phyloP scores from a whole-genome alignment of 768 basidiomycete species.

The Cubamyces sp. region DNA sequence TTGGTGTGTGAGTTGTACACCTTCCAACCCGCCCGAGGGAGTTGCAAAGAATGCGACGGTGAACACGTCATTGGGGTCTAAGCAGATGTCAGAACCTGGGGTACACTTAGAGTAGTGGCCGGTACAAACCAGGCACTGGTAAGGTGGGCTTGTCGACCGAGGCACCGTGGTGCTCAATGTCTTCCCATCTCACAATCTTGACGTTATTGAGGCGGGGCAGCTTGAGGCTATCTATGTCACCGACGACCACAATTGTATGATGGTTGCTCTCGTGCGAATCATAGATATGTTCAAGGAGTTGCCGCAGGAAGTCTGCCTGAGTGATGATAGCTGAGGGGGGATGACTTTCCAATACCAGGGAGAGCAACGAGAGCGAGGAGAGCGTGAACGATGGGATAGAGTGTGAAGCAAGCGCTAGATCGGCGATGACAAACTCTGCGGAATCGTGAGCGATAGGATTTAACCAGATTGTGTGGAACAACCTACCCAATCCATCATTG shows the following conservation, averaged over 20 bases:
- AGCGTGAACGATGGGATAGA: slow-evolving; percentile 72
- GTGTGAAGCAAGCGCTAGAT: slow-evolving; percentile 75
- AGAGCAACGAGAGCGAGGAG: slow-evolving; percentile 61
- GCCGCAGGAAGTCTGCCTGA: slow-evolving; percentile 64
- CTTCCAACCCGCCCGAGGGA: slow-evolving; percentile 55
- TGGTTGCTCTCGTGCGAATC: slow-evolving; percentile 53
- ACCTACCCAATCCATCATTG: slow-evolving; percentile 76
- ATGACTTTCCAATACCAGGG: slow-evolving; percentile 64
- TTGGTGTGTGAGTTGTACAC: slow-evolving; percentile 75
- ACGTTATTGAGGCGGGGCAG: slow-evolving; percentile 54
- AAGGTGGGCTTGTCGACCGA: slow-evolving; percentile 50
- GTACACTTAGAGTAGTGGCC: not conserved
- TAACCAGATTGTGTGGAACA: not conserved
- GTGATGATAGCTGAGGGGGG: slow-evolving; percentile 78
- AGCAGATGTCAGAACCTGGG: slow-evolving; percentile 5
- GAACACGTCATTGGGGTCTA: slow-evolving; percentile 66
- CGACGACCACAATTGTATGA: slow-evolving; percentile 72
- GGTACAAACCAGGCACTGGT: slow-evolving; percentile 55
- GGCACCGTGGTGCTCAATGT: slow-evolving; percentile 70
- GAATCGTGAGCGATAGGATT: slow-evolving; percentile 13
- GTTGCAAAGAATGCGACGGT: slow-evolving; percentile 68
- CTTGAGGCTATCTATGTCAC: slow-evolving; percentile 54
- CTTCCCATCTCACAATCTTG: slow-evolving; percentile 66
- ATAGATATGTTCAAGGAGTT: slow-evolving; percentile 73
- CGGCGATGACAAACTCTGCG: slow-evolving; percentile 78